Base-by-base conservation (phyloP, 352 stramenopile genomes). In the Saprolegnia diclina region DNA sequence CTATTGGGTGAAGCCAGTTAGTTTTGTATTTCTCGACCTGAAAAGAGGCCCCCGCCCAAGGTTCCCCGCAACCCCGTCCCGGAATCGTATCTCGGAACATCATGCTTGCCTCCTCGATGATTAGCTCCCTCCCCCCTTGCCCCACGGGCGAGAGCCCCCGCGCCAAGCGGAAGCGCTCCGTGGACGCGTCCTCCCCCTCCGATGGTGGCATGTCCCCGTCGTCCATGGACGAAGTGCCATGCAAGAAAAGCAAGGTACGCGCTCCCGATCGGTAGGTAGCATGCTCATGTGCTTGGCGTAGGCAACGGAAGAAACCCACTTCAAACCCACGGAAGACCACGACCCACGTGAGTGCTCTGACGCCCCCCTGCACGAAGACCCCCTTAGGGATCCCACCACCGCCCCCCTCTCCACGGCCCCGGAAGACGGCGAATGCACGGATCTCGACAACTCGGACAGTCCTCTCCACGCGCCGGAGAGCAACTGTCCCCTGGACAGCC, bases 101-200 rank as follows among this genome's bases (percentile, higher is more conserved):
- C 37, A 66, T 66, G 57, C 57, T 55, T 54, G 57, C 57, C 53
- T 53, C 57, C 13, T 66, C 57, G 57, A 66, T 66, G 57, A 66
- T 54, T 66, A 66, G 57, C 57, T 48, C 42, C 42, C 11, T 11
- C 2, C 57, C 57, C 21, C 19, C 57, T 18, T 44, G 18, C n/a
- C 21, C 37, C n/a, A 13, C 16, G 9, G 53, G 21, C 42, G 29
- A 53, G 19, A 9, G 29, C 13, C 19, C 37, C 38, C 24, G 50
- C n/a, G 16, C 26, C 35, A 66, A 66, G 29, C 57, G 57, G 18
- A 66, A 66, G 42, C 19, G 13, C 26, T 66, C 57, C 18, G 52
- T 37, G n/a, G 57, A 64, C n/a, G 32, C 48, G 18, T 24, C 22
- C 16, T 48, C 57, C 1, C 52, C 46, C 14, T 19, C 52, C 24